Base-by-base conservation (phyloP, 1,284 basidiomycete species). In the Butyriboletus appendiculatus region DNA sequence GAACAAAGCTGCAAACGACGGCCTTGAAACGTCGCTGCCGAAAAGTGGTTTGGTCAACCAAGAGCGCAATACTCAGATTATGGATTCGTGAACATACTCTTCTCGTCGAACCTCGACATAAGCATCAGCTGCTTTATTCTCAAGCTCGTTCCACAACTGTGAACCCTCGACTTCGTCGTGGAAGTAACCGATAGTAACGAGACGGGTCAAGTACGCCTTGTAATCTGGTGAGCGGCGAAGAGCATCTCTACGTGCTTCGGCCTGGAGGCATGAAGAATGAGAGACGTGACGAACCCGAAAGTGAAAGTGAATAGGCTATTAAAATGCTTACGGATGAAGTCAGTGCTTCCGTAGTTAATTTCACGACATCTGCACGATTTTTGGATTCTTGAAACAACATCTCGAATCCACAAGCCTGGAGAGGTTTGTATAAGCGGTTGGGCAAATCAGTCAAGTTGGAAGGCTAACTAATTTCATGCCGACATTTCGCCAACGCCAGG, bases 331-430 rank as follows among this genome's bases (percentile, higher is more conserved):
- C 88, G 16, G 81, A 81, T 55, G 77, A 76, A 33, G 71, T 65
- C 12, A 71, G 61, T 28, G 63, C 71, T 43, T 80, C 77, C 26
- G 69, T 53, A 22, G 69, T 76, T 11, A 66, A 63, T 41, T 70
- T 75, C 14, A 70, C 59, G 5, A 60, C 61, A 28, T 77, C 75
- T 56, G 69, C 69, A 57, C 76, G 78, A 61, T 74, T 71, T 74
- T 90, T 84, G 65, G 82, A 82, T 70, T 94, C 89, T 73, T 94
- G 83, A 70, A 90, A 97, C 49, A 96, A 79, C 81, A 97, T 97
- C 74, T 98, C 95, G 61, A 97, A 97, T 0, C 95, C 95, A 59
- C 92, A 93, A 5, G 93, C 86, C 91, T 94, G 62, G 20, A 46
- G 8, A 45, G 38, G 3, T 41, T 5, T 11, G 34, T 18, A 49